These are phyloP conservation scores for Sphagnurus paluster DNA, from an alignment of 1,284 basidiomycete species.

Conservation along the genomic window DNA sequence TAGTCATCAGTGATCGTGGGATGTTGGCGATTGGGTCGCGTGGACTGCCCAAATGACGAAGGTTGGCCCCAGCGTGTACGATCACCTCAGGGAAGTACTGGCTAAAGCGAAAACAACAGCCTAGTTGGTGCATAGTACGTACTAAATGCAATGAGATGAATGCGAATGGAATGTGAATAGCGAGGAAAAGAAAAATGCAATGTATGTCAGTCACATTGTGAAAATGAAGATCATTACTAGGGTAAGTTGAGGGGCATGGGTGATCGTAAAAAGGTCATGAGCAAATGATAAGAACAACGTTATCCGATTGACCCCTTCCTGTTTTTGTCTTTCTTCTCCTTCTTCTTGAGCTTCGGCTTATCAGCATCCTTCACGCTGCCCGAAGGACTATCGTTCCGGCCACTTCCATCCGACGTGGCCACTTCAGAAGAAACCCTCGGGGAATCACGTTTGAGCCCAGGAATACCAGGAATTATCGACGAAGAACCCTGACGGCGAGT, in stretches of 20 bases:
- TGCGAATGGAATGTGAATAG: slow-evolving; percentile 6
- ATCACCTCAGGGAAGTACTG: background rate
- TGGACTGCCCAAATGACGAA: slow-evolving; percentile 3
- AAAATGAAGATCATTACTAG: slow-evolving; percentile 24
- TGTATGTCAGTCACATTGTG: slow-evolving; percentile 5
- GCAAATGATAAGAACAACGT: slow-evolving; percentile 16
- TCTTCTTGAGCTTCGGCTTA: slow-evolving; percentile 49
- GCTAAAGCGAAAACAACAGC: slow-evolving; percentile 2
- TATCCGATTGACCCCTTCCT: slow-evolving; percentile 26
- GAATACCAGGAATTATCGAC: slow-evolving; percentile 45
- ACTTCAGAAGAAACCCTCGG: slow-evolving; percentile 41
- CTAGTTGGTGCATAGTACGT: background rate
- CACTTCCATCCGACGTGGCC: slow-evolving; percentile 34
- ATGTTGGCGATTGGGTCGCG: slow-evolving; percentile 3
- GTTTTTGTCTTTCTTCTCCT: slow-evolving; percentile 49
- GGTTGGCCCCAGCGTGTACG: too few relatives aligned
- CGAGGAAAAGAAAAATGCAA: slow-evolving; percentile 4
- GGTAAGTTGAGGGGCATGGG: slow-evolving; percentile 17
- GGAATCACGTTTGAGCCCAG: slow-evolving; percentile 48
- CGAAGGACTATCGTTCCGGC: slow-evolving; percentile 47
- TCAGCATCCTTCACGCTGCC: slow-evolving; percentile 50
- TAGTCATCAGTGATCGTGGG: slow-evolving; percentile 27
- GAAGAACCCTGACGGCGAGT: slow-evolving; percentile 55
- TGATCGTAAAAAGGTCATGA: slow-evolving; percentile 22
- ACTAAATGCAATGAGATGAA: slow-evolving; percentile 8